These are phyloP conservation scores for Eragrostis nindensis DNA, from an alignment of 176 grass and related monocot species.

Conservation along the genomic window DNA sequence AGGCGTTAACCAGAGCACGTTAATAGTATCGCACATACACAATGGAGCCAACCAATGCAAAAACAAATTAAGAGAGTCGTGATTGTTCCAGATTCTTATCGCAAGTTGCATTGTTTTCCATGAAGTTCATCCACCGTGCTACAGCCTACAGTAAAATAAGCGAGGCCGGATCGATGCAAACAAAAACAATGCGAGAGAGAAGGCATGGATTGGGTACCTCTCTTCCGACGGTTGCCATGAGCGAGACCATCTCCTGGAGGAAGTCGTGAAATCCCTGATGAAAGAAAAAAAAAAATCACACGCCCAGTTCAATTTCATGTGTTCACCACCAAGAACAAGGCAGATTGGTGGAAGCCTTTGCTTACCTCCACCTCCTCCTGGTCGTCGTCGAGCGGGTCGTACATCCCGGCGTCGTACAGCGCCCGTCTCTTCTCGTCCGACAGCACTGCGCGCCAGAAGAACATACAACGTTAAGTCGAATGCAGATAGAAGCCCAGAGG, in stretches of 20 bases:
- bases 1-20: too few species aligned
- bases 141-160: too few species aligned
- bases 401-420: constrained; percentile 72
- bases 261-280: constrained; percentile 94
- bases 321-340: neutral
- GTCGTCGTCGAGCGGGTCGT: constrained; percentile 64
- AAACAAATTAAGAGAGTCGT: too few species aligned
- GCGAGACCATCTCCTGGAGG: constrained; percentile 81
- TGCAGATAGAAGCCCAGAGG: neutral
- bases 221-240: constrained; percentile 70
- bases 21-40: too few species aligned
- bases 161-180: too few species aligned
- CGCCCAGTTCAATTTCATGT: too few species aligned
- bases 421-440: constrained; percentile 74
- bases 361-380: constrained; percentile 71
- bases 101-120: too few species aligned
- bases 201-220: constrained; percentile 47
- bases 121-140: too few species aligned
- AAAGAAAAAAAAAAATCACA: neutral
- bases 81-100: too few species aligned
- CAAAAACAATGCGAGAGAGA: too few species aligned
- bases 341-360: neutral
- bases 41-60: too few species aligned
- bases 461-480: neutral
- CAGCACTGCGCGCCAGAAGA: constrained; percentile 50